These are phyloP conservation scores for Lodderomyces beijingensis DNA, from an alignment of 1,139 yeast species.

Conservation along the genomic window DNA sequence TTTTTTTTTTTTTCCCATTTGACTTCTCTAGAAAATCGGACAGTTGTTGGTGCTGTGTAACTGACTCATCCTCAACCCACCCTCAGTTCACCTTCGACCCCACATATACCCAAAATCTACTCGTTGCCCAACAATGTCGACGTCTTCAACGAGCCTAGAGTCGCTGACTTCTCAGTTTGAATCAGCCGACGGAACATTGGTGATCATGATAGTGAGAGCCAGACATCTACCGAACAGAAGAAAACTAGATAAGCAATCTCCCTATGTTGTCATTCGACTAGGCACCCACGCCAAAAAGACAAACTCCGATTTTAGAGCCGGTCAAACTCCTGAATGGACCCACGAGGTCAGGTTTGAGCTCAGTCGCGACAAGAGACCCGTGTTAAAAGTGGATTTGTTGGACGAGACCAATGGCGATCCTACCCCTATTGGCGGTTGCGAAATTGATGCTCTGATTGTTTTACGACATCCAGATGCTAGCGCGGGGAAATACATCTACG, in stretches of 20 bases:
- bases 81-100: no score
- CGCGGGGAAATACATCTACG: conserved; percentile 68
- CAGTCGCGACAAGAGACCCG: conserved; percentile 58
- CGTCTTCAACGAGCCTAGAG: no score
- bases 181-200: conserved; percentile 45
- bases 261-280: conserved; percentile 74
- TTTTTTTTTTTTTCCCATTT: no score
- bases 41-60: no score
- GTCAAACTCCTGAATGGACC: conserved; percentile 88
- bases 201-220: conserved; percentile 48
- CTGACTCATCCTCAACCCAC: no score
- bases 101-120: no score
- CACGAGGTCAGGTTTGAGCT: conserved; percentile 68
- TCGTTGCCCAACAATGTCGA: no score
- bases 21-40: no score
- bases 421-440: conserved; percentile 78
- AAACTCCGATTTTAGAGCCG: conserved; percentile 72
- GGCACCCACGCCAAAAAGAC: conserved; percentile 81
- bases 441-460: conserved; percentile 72
- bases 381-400: conserved; percentile 66
- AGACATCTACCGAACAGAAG: conserved; percentile 79
- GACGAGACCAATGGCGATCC: conserved; percentile 89
- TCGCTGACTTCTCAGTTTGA: no score
- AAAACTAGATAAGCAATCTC: conserved; percentile 83
- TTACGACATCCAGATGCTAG: conserved; percentile 43